phyloP scores from a whole-genome alignment of 768 basidiomycete genomes.

The Lentinus tigrinus region DNA sequence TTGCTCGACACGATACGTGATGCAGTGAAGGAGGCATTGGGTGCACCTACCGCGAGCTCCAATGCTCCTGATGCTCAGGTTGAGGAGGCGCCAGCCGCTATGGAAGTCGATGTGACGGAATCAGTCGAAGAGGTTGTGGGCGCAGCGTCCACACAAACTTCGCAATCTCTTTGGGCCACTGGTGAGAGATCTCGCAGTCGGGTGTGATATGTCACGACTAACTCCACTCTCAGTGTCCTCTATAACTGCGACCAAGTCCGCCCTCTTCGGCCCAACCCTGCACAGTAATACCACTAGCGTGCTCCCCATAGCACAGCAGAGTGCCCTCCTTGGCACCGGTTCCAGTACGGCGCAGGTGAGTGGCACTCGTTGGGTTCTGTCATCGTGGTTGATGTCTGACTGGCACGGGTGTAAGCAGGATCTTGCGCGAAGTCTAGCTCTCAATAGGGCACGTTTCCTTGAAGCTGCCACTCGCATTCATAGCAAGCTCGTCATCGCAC shows the following conservation, averaged over 20 bases:
- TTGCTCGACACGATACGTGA: constrained; percentile 60
- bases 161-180: background rate
- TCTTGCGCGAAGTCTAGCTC: background rate
- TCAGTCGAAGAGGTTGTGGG: background rate
- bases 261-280: background rate
- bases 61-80: background rate
- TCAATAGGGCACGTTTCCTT: constrained; percentile 34
- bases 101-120: background rate
- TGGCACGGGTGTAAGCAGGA: background rate
- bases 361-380: background rate
- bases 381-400: too few species aligned
- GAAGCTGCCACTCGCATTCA: constrained; percentile 68
- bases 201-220: background rate
- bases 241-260: background rate
- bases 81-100: background rate
- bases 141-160: background rate
- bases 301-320: background rate
- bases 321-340: background rate
- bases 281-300: background rate
- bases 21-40: constrained; percentile 35
- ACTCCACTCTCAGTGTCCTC: background rate
- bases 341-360: background rate
- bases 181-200: background rate
- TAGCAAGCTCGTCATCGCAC: constrained; percentile 58
- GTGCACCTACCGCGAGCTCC: background rate